Percentiles rank a stretch among this genome's conserved stretches.
phyloP scores from a whole-genome alignment of 805 yeast species.

The Myxozyma neglecta region DNA sequence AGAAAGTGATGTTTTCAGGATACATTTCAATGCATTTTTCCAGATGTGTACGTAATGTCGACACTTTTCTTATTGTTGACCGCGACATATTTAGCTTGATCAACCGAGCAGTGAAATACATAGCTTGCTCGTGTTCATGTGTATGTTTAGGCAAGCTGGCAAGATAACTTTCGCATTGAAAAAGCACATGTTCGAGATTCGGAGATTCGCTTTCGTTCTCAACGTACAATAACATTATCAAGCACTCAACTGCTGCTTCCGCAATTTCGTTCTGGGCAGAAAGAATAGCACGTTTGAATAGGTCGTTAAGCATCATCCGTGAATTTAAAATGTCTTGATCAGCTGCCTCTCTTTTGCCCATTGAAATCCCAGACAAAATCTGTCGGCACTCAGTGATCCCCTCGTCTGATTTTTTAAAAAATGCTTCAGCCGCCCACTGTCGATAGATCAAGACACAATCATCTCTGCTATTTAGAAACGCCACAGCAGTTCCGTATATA shows the following conservation, averaged over 20 bases:
- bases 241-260: slow-evolving; percentile 12
- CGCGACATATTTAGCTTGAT: slow-evolving; percentile 5
- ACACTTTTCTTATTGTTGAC: slow-evolving; percentile 12
- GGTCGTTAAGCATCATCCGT: not conserved
- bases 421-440: slow-evolving; percentile 4
- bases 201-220: not conserved
- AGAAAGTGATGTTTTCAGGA: slow-evolving; percentile 13
- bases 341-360: not conserved
- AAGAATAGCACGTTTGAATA: not conserved
- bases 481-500: slow-evolving; percentile 3
- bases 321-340: not conserved
- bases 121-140: not conserved
- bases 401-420: not conserved
- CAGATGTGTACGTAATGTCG: slow-evolving; percentile 15
- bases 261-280: slow-evolving; percentile 2
- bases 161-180: not conserved
- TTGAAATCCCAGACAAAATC: not conserved
- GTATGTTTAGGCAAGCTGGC: not conserved
- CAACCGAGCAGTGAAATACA: slow-evolving; percentile 8
- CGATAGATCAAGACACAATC: slow-evolving; percentile 9
- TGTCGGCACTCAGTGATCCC: not conserved
- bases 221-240: slow-evolving; percentile 5
- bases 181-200: not conserved
- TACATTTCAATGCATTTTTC: slow-evolving; percentile 5
- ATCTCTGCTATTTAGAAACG: slow-evolving; percentile 1